Percentiles rank a stretch among this genome's conserved stretches.
phyloP scores from a whole-genome alignment of 805 yeast genomes.

The Spathaspora hagerdaliae region DNA sequence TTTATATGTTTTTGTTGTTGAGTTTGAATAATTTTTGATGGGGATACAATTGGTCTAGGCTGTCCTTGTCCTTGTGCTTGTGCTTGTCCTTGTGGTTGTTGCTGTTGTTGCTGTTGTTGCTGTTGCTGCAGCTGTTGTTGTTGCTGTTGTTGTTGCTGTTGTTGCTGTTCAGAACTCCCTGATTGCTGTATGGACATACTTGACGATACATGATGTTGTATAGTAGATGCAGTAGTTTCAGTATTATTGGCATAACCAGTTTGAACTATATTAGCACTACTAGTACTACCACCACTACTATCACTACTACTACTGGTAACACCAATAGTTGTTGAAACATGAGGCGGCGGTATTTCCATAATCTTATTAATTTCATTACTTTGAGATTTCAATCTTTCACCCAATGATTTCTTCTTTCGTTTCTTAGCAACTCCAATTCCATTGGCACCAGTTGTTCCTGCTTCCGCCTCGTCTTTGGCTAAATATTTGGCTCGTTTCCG shows the following conservation, averaged over 20 bases:
- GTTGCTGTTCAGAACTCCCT: not conserved
- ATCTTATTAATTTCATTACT: not conserved
- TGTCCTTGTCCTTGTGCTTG: not conserved
- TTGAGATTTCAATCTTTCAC: not conserved
- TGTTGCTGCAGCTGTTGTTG: not conserved
- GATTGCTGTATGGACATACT: not conserved
- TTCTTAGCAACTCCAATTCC: not conserved
- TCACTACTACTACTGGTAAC: not conserved
- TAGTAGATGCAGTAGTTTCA: not conserved
- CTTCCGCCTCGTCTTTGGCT: slow-evolving; percentile 4
- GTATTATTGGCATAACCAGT: not conserved
- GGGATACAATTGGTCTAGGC: not conserved
- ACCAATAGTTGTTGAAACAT: not conserved
- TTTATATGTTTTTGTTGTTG: slow-evolving; percentile 6
- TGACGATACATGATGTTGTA: not conserved
- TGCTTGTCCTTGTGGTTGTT: not conserved
- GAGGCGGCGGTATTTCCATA: not conserved
- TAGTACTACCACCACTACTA: not conserved
- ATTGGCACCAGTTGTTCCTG: slow-evolving; percentile 1
- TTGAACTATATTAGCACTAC: not conserved
- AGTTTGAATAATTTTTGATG: not conserved
- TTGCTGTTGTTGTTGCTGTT: not conserved
- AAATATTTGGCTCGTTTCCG: slow-evolving; percentile 48
- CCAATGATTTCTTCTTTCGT: not conserved
- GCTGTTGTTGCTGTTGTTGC: not conserved